Conservation (phyloP, 192 early-diverging fungal genomes). For the Mortierella hygrophila region DNA sequence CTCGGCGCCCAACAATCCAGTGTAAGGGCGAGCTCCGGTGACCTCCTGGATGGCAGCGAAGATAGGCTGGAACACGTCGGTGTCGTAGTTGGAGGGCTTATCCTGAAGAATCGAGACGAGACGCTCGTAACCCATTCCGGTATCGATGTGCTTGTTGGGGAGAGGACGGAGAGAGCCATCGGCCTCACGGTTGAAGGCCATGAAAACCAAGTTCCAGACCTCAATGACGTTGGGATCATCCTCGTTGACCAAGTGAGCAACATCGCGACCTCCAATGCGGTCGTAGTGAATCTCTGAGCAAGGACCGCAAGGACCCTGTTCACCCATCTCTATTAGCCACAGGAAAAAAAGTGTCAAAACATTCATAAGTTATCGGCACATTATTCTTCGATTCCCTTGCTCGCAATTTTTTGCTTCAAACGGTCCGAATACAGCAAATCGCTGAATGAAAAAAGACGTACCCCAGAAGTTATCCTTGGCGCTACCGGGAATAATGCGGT, state of each 20-base stretch:
- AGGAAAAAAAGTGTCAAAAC: neutral
- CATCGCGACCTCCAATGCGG: constrained; percentile 95
- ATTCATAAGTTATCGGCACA: neutral
- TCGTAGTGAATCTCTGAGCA: constrained; percentile 99
- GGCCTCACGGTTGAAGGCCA: constrained; percentile 97
- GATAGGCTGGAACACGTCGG: constrained; percentile 89
- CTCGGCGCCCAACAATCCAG: constrained; percentile 88
- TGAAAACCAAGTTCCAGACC: constrained; percentile 99
- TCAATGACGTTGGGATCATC: constrained; percentile 98
- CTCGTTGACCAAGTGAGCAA: constrained; percentile 89
- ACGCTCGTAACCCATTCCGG: constrained; percentile 97
- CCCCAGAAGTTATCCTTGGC: constrained; percentile 99
- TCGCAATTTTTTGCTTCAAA: constrained; percentile 8
- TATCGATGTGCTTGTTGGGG: constrained; percentile 98
- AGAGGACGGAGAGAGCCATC: constrained; percentile 88
- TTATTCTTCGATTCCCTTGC: neutral
- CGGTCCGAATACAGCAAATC: constrained; percentile 9
- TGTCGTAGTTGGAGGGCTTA: constrained; percentile 98
- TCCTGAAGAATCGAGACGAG: constrained; percentile 94
- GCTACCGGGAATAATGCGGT: constrained; percentile 88
- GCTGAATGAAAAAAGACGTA: constrained; percentile 38
- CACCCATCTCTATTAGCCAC: constrained; percentile 87
- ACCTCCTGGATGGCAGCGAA: constrained; percentile 88
- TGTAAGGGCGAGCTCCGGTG: constrained; percentile 88
- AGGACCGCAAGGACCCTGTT: constrained; percentile 96